Percentiles rank a stretch among this genome's conserved stretches.
phyloP scores from a whole-genome alignment of 75 land plant species.

The Gnetum montanum region DNA sequence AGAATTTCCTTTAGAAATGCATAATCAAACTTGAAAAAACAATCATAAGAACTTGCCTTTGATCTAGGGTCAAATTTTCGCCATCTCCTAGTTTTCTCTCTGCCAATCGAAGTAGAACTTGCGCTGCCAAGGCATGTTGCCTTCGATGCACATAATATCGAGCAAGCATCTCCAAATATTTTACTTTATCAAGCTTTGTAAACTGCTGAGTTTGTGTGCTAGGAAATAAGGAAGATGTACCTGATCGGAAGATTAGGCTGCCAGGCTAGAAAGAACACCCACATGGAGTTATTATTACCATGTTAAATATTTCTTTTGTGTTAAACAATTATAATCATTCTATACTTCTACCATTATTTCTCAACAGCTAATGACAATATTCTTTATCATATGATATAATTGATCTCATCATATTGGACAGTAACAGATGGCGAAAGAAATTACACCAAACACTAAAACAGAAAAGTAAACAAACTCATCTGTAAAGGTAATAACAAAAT shows the following conservation, averaged over 20 bases:
- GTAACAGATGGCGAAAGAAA: too few species aligned
- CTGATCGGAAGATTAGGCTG: conserved; percentile 2
- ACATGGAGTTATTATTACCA: too few species aligned
- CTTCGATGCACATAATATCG: conserved; percentile 83
- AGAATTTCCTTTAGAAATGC: not conserved
- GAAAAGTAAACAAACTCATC: too few species aligned
- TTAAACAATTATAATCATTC: too few species aligned
- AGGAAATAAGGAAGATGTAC: conserved; percentile 17
- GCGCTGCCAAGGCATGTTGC: conserved; percentile 90
- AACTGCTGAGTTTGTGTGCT: conserved; percentile 24
- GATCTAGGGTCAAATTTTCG: conserved; percentile 55
- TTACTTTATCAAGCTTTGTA: conserved; percentile 36
- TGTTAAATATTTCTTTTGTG: too few species aligned
- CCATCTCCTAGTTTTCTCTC: conserved; percentile 68
- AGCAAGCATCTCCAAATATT: conserved; percentile 82
- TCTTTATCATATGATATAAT: too few species aligned
- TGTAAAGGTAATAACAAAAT: too few species aligned
- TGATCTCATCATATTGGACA: too few species aligned
- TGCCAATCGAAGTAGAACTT: conserved; percentile 72
- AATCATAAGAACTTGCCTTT: conserved; percentile 38
- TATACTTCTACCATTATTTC: too few species aligned
- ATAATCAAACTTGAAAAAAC: conserved; percentile 4
- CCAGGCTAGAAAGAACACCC: too few species aligned
- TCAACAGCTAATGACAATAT: too few species aligned
- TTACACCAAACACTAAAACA: too few species aligned